Evolutionary conservation across 1,284 basidiomycete species (phyloP).

Genomic region (Spongiforma sp.): DNA sequence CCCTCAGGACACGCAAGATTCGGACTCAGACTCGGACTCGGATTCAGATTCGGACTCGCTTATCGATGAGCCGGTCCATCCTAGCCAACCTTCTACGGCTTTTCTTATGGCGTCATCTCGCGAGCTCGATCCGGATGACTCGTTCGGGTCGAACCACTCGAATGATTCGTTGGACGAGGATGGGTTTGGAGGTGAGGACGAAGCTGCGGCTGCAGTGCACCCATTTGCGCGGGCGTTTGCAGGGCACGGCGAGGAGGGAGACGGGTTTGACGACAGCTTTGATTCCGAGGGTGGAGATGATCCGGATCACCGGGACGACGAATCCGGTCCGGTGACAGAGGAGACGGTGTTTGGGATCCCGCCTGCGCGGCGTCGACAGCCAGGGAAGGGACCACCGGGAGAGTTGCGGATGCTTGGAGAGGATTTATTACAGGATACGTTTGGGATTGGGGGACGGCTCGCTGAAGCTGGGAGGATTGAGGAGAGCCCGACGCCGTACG

Average conservation of each 20-base stretch:
- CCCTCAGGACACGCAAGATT: no score
- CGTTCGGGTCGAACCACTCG: conserved; percentile 55
- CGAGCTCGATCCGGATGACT: conserved; percentile 49
- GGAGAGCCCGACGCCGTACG: conserved; percentile 67
- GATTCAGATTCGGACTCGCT: conserved; percentile 53
- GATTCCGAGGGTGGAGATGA: conserved; percentile 46
- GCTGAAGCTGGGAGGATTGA: conserved; percentile 52
- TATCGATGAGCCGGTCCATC: conserved; percentile 49
- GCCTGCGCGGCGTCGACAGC: conserved; percentile 49
- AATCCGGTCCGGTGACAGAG: no score
- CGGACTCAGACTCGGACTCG: conserved; percentile 43
- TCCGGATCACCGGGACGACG: conserved; percentile 13
- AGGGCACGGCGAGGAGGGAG: conserved; percentile 48
- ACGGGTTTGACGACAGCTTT: conserved; percentile 54
- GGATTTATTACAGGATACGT: conserved; percentile 65
- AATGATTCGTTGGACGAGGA: conserved; percentile 54
- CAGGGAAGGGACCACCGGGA: conserved; percentile 31
- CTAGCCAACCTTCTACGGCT: conserved; percentile 61
- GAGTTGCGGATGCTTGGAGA: conserved; percentile 61
- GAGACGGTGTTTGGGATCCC: conserved; percentile 76
- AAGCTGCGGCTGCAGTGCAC: conserved; percentile 51
- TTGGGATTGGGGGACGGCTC: conserved; percentile 60
- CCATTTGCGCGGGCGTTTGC: conserved; percentile 53
- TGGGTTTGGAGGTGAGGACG: conserved; percentile 39
- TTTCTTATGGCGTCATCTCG: conserved; percentile 57